A percentile compares a stretch with the other conserved stretches of the same genome.
These are phyloP conservation scores for Boletales sp. DNA, from an alignment of 768 basidiomycete genomes.

Conservation along the genomic window DNA sequence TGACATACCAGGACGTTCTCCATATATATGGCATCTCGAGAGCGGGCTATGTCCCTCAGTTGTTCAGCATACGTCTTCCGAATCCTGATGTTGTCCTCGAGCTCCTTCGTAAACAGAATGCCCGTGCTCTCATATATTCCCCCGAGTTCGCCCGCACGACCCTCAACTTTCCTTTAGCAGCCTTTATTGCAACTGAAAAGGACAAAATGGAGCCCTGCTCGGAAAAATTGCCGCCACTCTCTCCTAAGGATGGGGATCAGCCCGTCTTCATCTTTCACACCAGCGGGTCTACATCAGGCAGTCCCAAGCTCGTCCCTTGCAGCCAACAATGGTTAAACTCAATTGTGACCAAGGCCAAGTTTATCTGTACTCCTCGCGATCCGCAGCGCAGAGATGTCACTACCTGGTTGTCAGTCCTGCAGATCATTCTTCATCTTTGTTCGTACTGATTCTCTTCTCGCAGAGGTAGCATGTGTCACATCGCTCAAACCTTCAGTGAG, in stretches of 20 bases:
- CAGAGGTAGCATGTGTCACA: slow-evolving; percentile 85
- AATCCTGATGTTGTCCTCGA: slow-evolving; percentile 70
- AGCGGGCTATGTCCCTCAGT: slow-evolving; percentile 74
- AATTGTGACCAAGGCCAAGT: slow-evolving; percentile 58
- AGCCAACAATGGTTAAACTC: slow-evolving; percentile 62
- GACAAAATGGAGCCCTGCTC: slow-evolving; percentile 35
- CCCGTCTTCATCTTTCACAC: slow-evolving; percentile 73
- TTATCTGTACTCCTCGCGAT: slow-evolving; percentile 46
- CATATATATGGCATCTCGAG: slow-evolving; percentile 73
- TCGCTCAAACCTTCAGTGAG: slow-evolving; percentile 73
- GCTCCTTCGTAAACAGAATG: slow-evolving; percentile 57
- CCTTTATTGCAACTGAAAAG: slow-evolving; percentile 42
- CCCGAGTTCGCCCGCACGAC: slow-evolving; percentile 45
- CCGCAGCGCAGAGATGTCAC: slow-evolving; percentile 61
- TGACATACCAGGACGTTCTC: slow-evolving; percentile 66
- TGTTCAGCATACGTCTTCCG: slow-evolving; percentile 76
- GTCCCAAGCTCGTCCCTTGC: slow-evolving; percentile 74
- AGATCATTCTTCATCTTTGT: slow-evolving; percentile 12
- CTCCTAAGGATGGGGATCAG: slow-evolving; percentile 37
- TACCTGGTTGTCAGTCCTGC: slow-evolving; percentile 61
- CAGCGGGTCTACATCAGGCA: slow-evolving; percentile 80
- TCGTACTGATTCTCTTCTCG: slow-evolving; percentile 32
- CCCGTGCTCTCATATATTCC: slow-evolving; percentile 64
- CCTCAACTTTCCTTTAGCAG: slow-evolving; percentile 47
- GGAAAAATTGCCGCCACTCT: slow-evolving; percentile 42